Evolutionary conservation across 371 early-diverging fungal genomes (phyloP).

Genomic region (Polyrhizophydium stewartii): DNA sequence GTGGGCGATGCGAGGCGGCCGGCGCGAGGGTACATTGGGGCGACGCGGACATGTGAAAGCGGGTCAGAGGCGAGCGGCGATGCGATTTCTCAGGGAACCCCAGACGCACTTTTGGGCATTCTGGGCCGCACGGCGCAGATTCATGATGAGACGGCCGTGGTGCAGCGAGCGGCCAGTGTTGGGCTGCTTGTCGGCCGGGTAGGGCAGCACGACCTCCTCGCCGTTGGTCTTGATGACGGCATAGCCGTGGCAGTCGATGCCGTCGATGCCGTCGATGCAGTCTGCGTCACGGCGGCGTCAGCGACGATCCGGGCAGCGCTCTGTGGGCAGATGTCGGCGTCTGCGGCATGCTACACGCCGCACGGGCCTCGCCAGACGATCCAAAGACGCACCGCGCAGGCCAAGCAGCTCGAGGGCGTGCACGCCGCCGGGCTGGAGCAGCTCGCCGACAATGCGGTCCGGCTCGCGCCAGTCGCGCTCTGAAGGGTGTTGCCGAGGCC

Average conservation of each 20-base stretch:
- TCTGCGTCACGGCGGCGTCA: slow-evolving; percentile 29
- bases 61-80: no score
- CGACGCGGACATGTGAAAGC: no score
- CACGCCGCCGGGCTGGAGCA: slow-evolving; percentile 92
- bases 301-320: no score
- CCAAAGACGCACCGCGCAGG: slow-evolving; percentile 45
- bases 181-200: slow-evolving; percentile 42
- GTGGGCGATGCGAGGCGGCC: slow-evolving; percentile 36
- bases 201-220: slow-evolving; percentile 25
- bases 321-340: no score
- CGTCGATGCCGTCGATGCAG: slow-evolving; percentile 80
- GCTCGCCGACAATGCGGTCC: slow-evolving; percentile 94
- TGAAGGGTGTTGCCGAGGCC: slow-evolving; percentile 24
- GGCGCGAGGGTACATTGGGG: neutral
- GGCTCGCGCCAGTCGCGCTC: slow-evolving; percentile 88
- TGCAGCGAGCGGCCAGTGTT: slow-evolving; percentile 81
- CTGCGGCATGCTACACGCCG: no score
- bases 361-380: neutral
- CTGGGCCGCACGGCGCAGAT: slow-evolving; percentile 69
- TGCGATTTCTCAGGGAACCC: neutral
- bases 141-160: slow-evolving; percentile 89
- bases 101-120: slow-evolving; percentile 29
- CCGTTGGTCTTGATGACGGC: slow-evolving; percentile 48
- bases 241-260: slow-evolving; percentile 84
- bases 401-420: slow-evolving; percentile 74